phyloP scores from a whole-genome alignment of 768 basidiomycete species.

The Sistotremastrum niveocremeum region DNA sequence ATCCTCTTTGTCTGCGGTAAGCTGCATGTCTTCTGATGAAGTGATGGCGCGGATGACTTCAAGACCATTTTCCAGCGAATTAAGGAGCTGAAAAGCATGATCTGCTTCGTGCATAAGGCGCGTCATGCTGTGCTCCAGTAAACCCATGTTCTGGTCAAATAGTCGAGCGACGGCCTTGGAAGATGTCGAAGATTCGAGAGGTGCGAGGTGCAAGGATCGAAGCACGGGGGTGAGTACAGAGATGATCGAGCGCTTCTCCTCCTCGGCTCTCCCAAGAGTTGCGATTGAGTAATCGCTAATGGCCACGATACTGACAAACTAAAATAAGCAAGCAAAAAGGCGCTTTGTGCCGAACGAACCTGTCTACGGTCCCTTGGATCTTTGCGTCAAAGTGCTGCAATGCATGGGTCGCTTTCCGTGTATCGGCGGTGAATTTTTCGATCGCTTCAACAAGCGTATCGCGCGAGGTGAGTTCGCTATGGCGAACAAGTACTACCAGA shows the following conservation, averaged over 20 bases:
- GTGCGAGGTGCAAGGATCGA: slow-evolving; percentile 20
- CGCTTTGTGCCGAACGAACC: slow-evolving; percentile 36
- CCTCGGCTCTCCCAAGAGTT: slow-evolving; percentile 30
- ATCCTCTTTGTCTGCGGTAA: slow-evolving; percentile 32
- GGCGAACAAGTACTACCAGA: slow-evolving; percentile 44
- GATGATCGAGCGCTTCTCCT: slow-evolving; percentile 13
- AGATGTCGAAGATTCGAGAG: slow-evolving; percentile 14
- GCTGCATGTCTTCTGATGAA: slow-evolving; percentile 38
- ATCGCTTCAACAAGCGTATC: slow-evolving; percentile 43
- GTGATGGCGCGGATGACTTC: slow-evolving; percentile 42
- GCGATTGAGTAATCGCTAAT: slow-evolving; percentile 59
- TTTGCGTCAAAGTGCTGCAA: slow-evolving; percentile 51
- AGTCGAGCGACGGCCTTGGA: slow-evolving; percentile 31
- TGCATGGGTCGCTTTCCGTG: slow-evolving; percentile 43
- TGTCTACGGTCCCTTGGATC: slow-evolving; percentile 63
- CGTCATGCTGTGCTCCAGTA: slow-evolving; percentile 36
- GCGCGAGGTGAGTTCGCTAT: slow-evolving; percentile 47
- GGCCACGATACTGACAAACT: slow-evolving; percentile 45
- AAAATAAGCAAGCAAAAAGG: neutral
- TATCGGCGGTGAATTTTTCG: slow-evolving; percentile 41
- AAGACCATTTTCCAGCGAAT: slow-evolving; percentile 50
- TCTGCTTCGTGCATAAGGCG: slow-evolving; percentile 60
- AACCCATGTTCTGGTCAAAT: slow-evolving; percentile 51
- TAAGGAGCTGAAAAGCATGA: slow-evolving; percentile 37
- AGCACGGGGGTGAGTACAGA: slow-evolving; percentile 8